Conservation (phyloP, 192 early-diverging fungal genomes). For the Spizellomyces sp. region DNA sequence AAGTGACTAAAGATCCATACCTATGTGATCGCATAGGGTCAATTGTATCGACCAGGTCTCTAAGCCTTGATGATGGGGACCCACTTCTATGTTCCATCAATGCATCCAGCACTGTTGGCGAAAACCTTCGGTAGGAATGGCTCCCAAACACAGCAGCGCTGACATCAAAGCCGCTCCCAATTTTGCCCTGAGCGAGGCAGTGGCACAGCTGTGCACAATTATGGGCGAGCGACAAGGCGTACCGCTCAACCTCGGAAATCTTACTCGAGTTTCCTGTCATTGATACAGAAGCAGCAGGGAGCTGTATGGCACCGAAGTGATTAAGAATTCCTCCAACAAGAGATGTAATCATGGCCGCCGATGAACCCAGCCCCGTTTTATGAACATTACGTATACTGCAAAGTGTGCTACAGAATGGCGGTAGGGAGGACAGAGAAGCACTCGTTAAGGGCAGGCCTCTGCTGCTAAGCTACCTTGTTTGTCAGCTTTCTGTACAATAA, state of each 20-base stretch:
- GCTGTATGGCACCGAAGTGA: conserved; percentile 65
- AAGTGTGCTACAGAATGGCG: conserved; percentile 64
- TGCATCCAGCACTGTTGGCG: conserved; percentile 57
- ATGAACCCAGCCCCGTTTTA: conserved; percentile 97
- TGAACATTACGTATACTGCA: conserved; percentile 70
- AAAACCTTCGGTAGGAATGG: conserved; percentile 85
- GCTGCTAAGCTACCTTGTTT: conserved; percentile 50
- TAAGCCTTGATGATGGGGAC: not conserved
- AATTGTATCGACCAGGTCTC: too few relatives aligned
- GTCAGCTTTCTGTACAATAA: not conserved
- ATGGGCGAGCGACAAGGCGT: conserved; percentile 67
- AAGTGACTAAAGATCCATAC: too few relatives aligned
- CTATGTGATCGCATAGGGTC: too few relatives aligned
- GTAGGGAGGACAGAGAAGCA: conserved; percentile 58
- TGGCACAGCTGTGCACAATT: conserved; percentile 89
- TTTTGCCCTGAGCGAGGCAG: conserved; percentile 97
- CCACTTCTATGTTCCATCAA: not conserved
- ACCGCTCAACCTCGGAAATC: conserved; percentile 9
- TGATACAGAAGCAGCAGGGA: conserved; percentile 12
- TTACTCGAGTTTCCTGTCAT: not conserved
- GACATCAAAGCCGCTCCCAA: conserved; percentile 97
- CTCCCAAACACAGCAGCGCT: conserved; percentile 89
- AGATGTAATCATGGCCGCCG: conserved; percentile 95
- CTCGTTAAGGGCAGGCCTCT: conserved; percentile 53
- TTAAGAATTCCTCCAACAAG: conserved; percentile 76